Evolutionary conservation across 2,329 filamentous ascomycete species (phyloP).

Genomic region (Cladosporium sp.): DNA sequence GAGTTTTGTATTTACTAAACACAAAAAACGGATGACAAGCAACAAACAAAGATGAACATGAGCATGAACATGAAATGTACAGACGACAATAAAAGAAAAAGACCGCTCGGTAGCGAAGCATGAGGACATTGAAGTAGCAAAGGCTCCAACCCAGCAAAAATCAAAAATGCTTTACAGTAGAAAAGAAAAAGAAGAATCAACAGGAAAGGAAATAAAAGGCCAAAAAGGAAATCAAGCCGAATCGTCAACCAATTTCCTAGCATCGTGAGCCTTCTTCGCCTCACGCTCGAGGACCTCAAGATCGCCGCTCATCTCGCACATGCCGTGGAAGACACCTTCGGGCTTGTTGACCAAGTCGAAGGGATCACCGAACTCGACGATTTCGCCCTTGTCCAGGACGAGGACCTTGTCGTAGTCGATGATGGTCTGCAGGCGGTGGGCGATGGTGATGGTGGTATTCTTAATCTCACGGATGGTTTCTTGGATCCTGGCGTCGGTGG

Average conservation of each 20-base stretch:
- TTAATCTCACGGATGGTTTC: constrained; percentile 91
- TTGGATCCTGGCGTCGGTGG: constrained; percentile 93
- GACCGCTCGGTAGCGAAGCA: neutral
- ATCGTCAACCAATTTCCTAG: constrained; percentile 44
- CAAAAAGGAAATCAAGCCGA: neutral
- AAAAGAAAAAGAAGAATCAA: neutral
- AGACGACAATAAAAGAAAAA: neutral
- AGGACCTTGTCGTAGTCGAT: constrained; percentile 98
- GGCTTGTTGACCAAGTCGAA: constrained; percentile 75
- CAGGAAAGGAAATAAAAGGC: neutral
- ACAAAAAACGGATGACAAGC: neutral
- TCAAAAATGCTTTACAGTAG: constrained; percentile 2
- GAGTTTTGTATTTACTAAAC: neutral
- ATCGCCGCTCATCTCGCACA: constrained; percentile 71
- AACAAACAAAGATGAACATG: neutral
- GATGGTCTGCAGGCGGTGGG: constrained; percentile 92
- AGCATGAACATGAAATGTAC: neutral
- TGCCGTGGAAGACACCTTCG: constrained; percentile 65
- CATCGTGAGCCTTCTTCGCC: constrained; percentile 56
- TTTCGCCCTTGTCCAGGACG: constrained; percentile 83
- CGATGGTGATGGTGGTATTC: constrained; percentile 93
- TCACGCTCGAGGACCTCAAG: constrained; percentile 58
- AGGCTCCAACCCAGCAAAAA: neutral
- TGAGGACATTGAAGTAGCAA: neutral
- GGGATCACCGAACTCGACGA: constrained; percentile 90